These are phyloP conservation scores for Pyricularia sp. DNA, from an alignment of 2,329 filamentous ascomycete genomes.

Conservation along the genomic window DNA sequence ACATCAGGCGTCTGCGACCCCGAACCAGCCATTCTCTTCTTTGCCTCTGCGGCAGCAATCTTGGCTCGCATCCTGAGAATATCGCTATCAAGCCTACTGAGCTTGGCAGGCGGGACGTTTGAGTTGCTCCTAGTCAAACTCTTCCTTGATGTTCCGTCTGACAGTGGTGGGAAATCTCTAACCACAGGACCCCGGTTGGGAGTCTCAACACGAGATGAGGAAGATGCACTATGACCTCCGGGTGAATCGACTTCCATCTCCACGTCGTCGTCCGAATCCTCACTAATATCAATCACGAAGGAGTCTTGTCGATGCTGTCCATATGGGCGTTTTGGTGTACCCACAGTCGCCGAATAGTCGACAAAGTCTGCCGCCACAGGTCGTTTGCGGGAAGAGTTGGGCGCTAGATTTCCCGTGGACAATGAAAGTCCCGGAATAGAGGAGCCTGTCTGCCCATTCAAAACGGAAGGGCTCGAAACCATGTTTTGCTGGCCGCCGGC, in stretches of 20 bases:
- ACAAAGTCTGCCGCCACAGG: slow-evolving; percentile 62
- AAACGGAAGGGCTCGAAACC: not conserved
- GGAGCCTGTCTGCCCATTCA: not conserved
- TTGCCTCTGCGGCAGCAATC: slow-evolving; percentile 50
- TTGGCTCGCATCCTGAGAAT: slow-evolving; percentile 52
- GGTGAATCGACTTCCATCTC: slow-evolving; percentile 59
- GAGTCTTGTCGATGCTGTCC: slow-evolving; percentile 48
- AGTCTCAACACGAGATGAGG: slow-evolving; percentile 20
- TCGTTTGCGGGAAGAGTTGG: slow-evolving; percentile 23
- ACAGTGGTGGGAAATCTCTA: slow-evolving; percentile 34
- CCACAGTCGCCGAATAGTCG: slow-evolving; percentile 31
- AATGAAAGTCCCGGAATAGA: slow-evolving; percentile 10
- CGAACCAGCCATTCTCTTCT: slow-evolving; percentile 26
- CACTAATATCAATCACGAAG: slow-evolving; percentile 79
- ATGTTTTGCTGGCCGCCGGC: not conserved
- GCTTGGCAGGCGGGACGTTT: slow-evolving; percentile 1
- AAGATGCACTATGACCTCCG: slow-evolving; percentile 26
- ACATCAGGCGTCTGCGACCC: slow-evolving; percentile 19
- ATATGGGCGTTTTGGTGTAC: slow-evolving; percentile 49
- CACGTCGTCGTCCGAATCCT: slow-evolving; percentile 53
- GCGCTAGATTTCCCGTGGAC: slow-evolving; percentile 11
- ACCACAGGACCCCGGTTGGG: slow-evolving; percentile 27
- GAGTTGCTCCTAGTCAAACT: not conserved
- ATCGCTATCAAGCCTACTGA: slow-evolving; percentile 17
- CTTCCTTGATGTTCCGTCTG: slow-evolving; percentile 19